Base-by-base conservation (phyloP, 2,329 filamentous ascomycete species). In the Fusarium coffeatum region DNA sequence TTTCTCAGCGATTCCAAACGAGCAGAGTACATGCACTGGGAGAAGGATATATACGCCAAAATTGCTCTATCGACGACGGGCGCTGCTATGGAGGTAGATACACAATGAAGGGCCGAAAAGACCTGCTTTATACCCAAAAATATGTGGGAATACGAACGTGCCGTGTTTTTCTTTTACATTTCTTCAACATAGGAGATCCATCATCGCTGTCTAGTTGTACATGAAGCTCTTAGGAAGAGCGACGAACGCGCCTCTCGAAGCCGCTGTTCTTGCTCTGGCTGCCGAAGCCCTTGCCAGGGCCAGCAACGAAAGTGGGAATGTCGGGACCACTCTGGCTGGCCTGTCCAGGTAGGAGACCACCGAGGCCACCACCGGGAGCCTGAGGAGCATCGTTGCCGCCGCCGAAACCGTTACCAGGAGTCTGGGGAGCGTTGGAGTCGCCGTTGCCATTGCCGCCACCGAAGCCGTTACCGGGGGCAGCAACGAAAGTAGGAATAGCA, bases 1-100 rank as follows among this genome's bases (percentile, higher is more conserved):
- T 93, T 90, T 74, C 78, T 94, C 72, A 90, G 89, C 67, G 88
- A 90, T 50, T 82, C 85, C 65, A 88, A 88, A 70, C 84, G 85
- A 72, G 82, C 82, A 42, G 88, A 90, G 13, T 94, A 89, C 76
- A 81, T 77, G 46, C 78, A 77, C 20, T 96, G 92, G 93, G 90
- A 90, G 78, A 82, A 84, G 7, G 80, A 77, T 2, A 85, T 93
- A 27, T 72, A 92, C 75, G 80, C 79, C 62, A 84, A 84, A 69
- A 87, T 93, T 61, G 78, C 86, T 46, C 83, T 87, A 69, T 75
- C 77, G 55, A 66, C 73, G 42, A 67, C 64, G 12, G 62, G 69
- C 22, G 70, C 71, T 37, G 72, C 74, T 16, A 80, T 81, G 80
- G 78, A 82, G 54, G 65, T 81, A 55, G 80, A 81, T 68, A 67